Conservation (phyloP, 768 basidiomycete species). For the Serendipita sp. region DNA sequence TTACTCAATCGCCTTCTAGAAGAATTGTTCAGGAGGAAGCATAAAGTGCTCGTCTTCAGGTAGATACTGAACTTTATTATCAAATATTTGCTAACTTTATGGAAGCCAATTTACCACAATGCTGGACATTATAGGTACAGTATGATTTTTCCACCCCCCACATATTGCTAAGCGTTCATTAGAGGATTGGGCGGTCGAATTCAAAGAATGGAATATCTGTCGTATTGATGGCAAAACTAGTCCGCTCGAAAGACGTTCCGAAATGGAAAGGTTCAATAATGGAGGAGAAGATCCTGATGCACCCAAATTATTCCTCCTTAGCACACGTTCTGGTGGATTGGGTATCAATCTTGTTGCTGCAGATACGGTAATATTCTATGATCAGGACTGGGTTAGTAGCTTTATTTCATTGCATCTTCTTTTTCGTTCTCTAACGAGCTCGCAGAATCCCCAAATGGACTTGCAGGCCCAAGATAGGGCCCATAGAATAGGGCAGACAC, state of each 20-base stretch:
- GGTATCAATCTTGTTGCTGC: conserved; percentile 70
- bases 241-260: conserved; percentile 63
- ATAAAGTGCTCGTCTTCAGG: conserved; percentile 71
- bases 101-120: conserved; percentile 84
- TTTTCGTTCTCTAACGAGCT: conserved; percentile 5
- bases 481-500: conserved; percentile 90
- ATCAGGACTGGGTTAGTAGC: conserved; percentile 66
- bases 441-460: conserved; percentile 88
- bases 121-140: conserved; percentile 86
- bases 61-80: conserved; percentile 8
- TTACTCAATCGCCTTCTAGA: conserved; percentile 74
- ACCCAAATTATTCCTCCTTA: conserved; percentile 61
- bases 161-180: conserved; percentile 27
- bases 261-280: conserved; percentile 74
- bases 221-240: conserved; percentile 82
- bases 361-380: conserved; percentile 88
- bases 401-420: not conserved
- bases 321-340: conserved; percentile 63
- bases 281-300: conserved; percentile 44
- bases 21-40: conserved; percentile 59
- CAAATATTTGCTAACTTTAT: not conserved
- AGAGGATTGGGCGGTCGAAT: conserved; percentile 80
- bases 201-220: conserved; percentile 70
- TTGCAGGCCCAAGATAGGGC: conserved; percentile 90
- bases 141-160: conserved; percentile 11